Conservation (phyloP, 805 yeast genomes). For the Zygosaccharomyces rouxii region DNA sequence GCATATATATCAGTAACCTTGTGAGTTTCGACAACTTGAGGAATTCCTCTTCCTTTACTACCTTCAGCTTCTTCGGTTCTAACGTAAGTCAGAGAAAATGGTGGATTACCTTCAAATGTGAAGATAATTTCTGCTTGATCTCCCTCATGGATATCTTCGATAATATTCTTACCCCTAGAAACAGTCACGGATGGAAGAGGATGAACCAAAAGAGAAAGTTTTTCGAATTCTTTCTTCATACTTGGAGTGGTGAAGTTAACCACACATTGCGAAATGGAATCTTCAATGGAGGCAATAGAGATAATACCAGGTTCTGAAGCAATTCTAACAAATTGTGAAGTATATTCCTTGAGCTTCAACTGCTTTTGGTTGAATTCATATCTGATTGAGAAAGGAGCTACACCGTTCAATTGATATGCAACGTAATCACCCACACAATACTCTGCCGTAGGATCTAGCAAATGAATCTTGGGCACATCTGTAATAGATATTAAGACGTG, state of each 20-base stretch:
- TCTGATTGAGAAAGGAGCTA: slow-evolving; percentile 70
- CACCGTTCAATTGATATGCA: slow-evolving; percentile 68
- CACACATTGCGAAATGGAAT: slow-evolving; percentile 68
- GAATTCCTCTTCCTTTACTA: slow-evolving; percentile 42
- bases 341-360: slow-evolving; percentile 51
- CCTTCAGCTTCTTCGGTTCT: slow-evolving; percentile 53
- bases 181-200: slow-evolving; percentile 78
- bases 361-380: slow-evolving; percentile 66
- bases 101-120: slow-evolving; percentile 82
- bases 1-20: slow-evolving; percentile 59
- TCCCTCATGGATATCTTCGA: slow-evolving; percentile 88
- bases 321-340: slow-evolving; percentile 54
- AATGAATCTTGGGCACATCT: slow-evolving; percentile 66
- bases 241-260: slow-evolving; percentile 50
- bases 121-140: slow-evolving; percentile 87
- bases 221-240: slow-evolving; percentile 32
- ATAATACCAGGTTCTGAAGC: slow-evolving; percentile 83
- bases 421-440: slow-evolving; percentile 94
- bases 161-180: slow-evolving; percentile 67
- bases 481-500: slow-evolving; percentile 57
- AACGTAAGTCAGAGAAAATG: slow-evolving; percentile 80
- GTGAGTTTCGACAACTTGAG: slow-evolving; percentile 56
- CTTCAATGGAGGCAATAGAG: slow-evolving; percentile 62
- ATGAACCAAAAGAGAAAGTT: slow-evolving; percentile 42
- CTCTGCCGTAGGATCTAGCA: slow-evolving; percentile 41